Evolutionary conservation across 441 rosid species (phyloP).

Genomic region (Capsella rubella): DNA sequence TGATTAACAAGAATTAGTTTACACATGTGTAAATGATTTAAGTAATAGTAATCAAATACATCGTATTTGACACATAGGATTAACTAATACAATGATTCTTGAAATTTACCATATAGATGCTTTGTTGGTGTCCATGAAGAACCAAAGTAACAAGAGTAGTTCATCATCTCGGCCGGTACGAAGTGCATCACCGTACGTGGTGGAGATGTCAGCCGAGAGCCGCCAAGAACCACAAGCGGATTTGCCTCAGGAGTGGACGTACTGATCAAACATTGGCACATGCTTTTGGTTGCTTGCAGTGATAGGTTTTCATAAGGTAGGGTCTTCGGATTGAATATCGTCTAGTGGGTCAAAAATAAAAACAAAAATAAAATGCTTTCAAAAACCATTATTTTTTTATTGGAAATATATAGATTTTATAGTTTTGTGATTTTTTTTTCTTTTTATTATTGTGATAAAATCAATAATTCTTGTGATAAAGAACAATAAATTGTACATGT

Average conservation of each 20-base stretch:
- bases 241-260: constrained; percentile 91
- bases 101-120: constrained; percentile 47
- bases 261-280: constrained; percentile 49
- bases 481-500: constrained; percentile 40
- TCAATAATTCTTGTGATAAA: constrained; percentile 38
- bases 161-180: constrained; percentile 48
- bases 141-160: constrained; percentile 41
- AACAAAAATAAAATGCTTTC: not conserved
- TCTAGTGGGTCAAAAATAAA: constrained; percentile 31
- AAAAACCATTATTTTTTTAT: constrained; percentile 25
- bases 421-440: constrained; percentile 23
- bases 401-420: constrained; percentile 35
- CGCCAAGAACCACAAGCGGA: constrained; percentile 51
- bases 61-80: no score
- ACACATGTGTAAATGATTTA: not conserved
- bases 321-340: constrained; percentile 35
- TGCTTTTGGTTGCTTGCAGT: constrained; percentile 35
- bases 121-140: constrained; percentile 41
- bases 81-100: constrained; percentile 8
- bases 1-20: constrained; percentile 11
- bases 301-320: constrained; percentile 39
- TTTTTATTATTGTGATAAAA: constrained; percentile 39
- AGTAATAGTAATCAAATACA: no score
- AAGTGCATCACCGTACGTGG: constrained; percentile 43
- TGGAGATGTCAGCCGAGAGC: constrained; percentile 50